A percentile compares a stretch with the other conserved stretches of the same genome.
These are phyloP conservation scores for Metarhizium guizhouense DNA, from an alignment of 2,329 filamentous ascomycete genomes.

Conservation along the genomic window DNA sequence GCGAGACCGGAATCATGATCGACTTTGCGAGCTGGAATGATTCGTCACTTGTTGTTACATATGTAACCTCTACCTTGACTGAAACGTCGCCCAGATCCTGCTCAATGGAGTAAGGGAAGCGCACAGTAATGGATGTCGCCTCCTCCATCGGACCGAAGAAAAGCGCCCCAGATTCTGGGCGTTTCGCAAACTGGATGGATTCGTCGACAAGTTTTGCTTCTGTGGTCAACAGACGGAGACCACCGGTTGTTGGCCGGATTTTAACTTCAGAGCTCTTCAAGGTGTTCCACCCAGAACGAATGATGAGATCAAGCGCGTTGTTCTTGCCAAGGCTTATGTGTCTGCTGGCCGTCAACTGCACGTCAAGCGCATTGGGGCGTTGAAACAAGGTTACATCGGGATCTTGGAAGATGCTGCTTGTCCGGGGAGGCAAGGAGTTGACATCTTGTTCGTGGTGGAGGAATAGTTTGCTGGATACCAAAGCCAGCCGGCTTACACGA, in stretches of 20 bases:
- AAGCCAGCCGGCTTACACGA: conserved; percentile 60
- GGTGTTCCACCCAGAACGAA: conserved; percentile 68
- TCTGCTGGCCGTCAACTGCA: conserved; percentile 56
- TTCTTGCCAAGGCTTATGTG: conserved; percentile 72
- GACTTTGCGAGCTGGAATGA: conserved; percentile 25
- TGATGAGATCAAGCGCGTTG: conserved; percentile 65
- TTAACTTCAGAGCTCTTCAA: conserved; percentile 50
- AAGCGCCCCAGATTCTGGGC: conserved; percentile 45
- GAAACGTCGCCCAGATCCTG: conserved; percentile 62
- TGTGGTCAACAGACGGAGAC: conserved; percentile 52
- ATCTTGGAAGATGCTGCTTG: conserved; percentile 44
- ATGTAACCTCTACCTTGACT: conserved; percentile 67
- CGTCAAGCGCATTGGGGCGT: conserved; percentile 56
- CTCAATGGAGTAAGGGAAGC: conserved; percentile 77
- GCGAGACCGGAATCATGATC: conserved; percentile 61
- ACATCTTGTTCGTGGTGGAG: conserved; percentile 56
- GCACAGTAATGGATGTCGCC: conserved; percentile 44
- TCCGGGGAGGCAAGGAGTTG: conserved; percentile 35
- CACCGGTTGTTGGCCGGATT: conserved; percentile 56
- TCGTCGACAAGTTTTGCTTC: conserved; percentile 44
- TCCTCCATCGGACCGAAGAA: conserved; percentile 37
- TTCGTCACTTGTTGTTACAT: conserved; percentile 56
- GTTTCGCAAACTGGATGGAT: conserved; percentile 33
- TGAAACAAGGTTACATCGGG: conserved; percentile 68
- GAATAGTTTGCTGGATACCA: conserved; percentile 54